A percentile compares a stretch with the other conserved stretches of the same genome.
phyloP scores from a whole-genome alignment of 2,329 filamentous ascomycete species.

The Trichoderma breve region DNA sequence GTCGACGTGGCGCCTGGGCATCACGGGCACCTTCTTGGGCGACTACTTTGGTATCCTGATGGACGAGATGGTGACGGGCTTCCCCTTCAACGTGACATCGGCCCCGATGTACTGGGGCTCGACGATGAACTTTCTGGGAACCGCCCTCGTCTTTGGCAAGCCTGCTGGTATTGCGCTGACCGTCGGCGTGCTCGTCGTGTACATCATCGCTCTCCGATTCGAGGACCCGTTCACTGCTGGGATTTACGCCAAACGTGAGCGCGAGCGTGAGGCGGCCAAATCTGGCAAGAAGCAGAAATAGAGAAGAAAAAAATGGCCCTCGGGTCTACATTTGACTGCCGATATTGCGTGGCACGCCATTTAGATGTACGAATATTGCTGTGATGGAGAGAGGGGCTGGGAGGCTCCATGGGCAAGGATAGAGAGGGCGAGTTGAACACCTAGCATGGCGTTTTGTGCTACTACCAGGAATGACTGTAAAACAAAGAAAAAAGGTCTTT shows the following conservation, averaged over 20 bases:
- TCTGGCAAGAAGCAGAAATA: conserved; percentile 54
- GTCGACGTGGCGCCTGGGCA: conserved; percentile 86
- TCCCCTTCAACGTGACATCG: conserved; percentile 89
- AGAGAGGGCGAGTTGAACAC: not conserved
- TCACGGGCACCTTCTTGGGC: conserved; percentile 94
- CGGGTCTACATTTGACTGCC: conserved; percentile 4
- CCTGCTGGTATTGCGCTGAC: conserved; percentile 81
- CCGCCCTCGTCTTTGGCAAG: conserved; percentile 79
- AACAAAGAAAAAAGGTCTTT: conserved; percentile 13
- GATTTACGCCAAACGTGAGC: conserved; percentile 86
- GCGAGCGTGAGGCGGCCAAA: conserved; percentile 48
- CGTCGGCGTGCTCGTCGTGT: conserved; percentile 70
- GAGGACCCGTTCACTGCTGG: conserved; percentile 93
- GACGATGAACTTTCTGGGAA: conserved; percentile 87
- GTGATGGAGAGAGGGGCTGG: not conserved
- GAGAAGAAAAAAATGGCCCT: not conserved
- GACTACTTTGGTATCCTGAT: conserved; percentile 99
- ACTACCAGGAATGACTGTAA: not conserved
- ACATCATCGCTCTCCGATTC: conserved; percentile 75
- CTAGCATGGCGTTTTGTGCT: conserved; percentile 14
- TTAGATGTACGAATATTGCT: not conserved
- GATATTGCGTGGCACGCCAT: not conserved
- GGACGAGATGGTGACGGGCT: conserved; percentile 90
- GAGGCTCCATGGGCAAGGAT: not conserved
- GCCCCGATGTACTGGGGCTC: conserved; percentile 97